Evolutionary conservation across 805 yeast species (phyloP).

Genomic region (Yarrowia sp.): DNA sequence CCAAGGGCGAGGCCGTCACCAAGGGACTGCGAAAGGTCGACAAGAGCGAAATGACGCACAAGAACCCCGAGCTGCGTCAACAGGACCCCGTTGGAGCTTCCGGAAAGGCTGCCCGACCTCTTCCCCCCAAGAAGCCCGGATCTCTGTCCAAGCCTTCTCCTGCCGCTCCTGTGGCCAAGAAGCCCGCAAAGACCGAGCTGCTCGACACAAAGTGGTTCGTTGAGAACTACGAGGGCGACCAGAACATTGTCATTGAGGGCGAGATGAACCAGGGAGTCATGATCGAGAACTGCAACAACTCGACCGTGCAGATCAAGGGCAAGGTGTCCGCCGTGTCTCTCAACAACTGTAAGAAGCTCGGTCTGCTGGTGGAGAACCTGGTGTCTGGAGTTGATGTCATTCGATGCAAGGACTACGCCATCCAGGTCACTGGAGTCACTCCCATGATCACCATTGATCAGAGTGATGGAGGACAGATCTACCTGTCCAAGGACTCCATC

Average conservation of each 20-base stretch:
- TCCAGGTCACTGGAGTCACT: constrained; percentile 78
- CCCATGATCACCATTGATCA: constrained; percentile 88
- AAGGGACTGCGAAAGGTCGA: constrained; percentile 88
- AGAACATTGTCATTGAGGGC: constrained; percentile 70
- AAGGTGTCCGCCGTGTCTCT: constrained; percentile 86
- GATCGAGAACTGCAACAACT: constrained; percentile 73
- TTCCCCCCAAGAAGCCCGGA: constrained; percentile 80
- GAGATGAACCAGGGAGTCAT: constrained; percentile 85
- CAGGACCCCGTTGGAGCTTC: constrained; percentile 48
- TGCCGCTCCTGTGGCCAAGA: constrained; percentile 34
- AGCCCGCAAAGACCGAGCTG: constrained; percentile 64
- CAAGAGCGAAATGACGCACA: constrained; percentile 89
- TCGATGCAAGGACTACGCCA: constrained; percentile 73
- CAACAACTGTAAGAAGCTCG: constrained; percentile 67
- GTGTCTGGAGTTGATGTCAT: constrained; percentile 87
- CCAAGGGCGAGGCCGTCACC: constrained; percentile 81
- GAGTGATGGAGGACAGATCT: constrained; percentile 79
- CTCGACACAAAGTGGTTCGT: constrained; percentile 87
- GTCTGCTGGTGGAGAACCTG: constrained; percentile 76
- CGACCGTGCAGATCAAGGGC: constrained; percentile 80
- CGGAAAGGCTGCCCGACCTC: constrained; percentile 51
- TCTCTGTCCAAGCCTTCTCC: constrained; percentile 46
- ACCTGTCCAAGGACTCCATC: constrained; percentile 69
- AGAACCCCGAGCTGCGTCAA: constrained; percentile 76
- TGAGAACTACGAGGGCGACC: constrained; percentile 67